Evolutionary conservation across 805 yeast genomes (phyloP).

Genomic region (Kazachstania martiniae): DNA sequence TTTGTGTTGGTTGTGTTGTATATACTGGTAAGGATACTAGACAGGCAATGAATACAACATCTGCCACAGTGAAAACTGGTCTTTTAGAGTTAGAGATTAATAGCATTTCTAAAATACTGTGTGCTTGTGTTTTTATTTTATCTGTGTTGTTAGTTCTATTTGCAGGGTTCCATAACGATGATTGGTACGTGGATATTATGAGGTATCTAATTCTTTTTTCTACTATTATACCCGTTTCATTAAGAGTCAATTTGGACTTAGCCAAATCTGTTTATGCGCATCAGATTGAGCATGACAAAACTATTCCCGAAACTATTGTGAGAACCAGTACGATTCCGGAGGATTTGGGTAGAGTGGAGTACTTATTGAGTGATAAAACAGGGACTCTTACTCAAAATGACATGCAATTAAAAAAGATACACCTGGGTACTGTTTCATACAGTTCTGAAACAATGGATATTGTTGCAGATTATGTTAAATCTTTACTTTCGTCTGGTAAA

Average conservation of each 20-base stretch:
- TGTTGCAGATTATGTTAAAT: constrained; percentile 55
- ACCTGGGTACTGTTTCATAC: constrained; percentile 85
- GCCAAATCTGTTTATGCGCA: constrained; percentile 94
- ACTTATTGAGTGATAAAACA: constrained; percentile 84
- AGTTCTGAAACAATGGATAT: constrained; percentile 89
- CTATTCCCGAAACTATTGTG: constrained; percentile 80
- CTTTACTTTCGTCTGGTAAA: constrained; percentile 11
- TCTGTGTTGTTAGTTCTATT: constrained; percentile 69
- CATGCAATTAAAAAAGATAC: constrained; percentile 90
- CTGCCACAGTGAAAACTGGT: constrained; percentile 80
- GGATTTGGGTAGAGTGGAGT: constrained; percentile 92
- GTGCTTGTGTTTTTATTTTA: constrained; percentile 73
- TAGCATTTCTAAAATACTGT: constrained; percentile 73
- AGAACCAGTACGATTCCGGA: constrained; percentile 97
- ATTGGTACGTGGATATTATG: constrained; percentile 88
- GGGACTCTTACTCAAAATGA: constrained; percentile 97
- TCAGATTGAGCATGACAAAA: constrained; percentile 80
- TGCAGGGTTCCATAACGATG: constrained; percentile 54
- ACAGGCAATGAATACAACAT: constrained; percentile 87
- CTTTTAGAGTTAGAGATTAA: constrained; percentile 86
- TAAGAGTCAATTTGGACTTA: constrained; percentile 87
- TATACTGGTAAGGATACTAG: constrained; percentile 92
- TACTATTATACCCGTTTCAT: constrained; percentile 90
- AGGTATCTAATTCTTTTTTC: constrained; percentile 86
- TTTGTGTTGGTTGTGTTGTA: constrained; percentile 76